Evolutionary conservation across 148 eudicot species (phyloP), one percentile per base, ranked within the genome.

Genomic region (Rhododendron molle): DNA sequence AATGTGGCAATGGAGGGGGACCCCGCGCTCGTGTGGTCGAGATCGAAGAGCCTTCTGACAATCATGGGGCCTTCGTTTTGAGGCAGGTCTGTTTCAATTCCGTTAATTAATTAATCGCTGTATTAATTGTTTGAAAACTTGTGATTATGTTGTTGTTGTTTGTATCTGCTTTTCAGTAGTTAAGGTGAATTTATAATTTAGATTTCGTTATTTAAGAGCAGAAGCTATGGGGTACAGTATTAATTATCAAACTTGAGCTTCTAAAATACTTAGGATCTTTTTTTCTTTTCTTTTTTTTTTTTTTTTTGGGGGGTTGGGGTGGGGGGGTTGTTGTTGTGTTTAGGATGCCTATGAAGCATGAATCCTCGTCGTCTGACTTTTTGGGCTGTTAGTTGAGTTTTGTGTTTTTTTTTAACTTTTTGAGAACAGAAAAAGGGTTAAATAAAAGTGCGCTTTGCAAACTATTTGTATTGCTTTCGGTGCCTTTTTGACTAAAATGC

Each of bases 41-140:
- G 94, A 94, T 95, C 80, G 92, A 95, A 82, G 96, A 92, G 52
- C 83, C 88, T 3, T 26, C 81, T 7, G 20, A 36, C 34, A 89
- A 94, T 89, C 96, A 92, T 40, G 91, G 96, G 23, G 90, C 89
- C 73, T 81, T 91, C 71, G 87, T 93, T 76, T 83, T 96, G 54
- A 93, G 97, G 85, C 98, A 96, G 97, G 98, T 96, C 47, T 32
- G 83, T 86, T 8, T 77, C 52, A 3, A 3, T 10, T 12, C 26
- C 49, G 12, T 50, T 34, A 15, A 78, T 20, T 43, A 7, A 7
- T 23, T 1, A 43, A 21, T 50, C 11, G 3, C 7, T 7, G 44
- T 21, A 15, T 16, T 40, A 6, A 21, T 69, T 28, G 34, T 69
- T 30, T 30, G 74, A 30, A 28, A 28, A 69, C 74, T 69, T 69